Conservation (phyloP, 768 basidiomycete species). For the Xanthoconium purpureum region DNA sequence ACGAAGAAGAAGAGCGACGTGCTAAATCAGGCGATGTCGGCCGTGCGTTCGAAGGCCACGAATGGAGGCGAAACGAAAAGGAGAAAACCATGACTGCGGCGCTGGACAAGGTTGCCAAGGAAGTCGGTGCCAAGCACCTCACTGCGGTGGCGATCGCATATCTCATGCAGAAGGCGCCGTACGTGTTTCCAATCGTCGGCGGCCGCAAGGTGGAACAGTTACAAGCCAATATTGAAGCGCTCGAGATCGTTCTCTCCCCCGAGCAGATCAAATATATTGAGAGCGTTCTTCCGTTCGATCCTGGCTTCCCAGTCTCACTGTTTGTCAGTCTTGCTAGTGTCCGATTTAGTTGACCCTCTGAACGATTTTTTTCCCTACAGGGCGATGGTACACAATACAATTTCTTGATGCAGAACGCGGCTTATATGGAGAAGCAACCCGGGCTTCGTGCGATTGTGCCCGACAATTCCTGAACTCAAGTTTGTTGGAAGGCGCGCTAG, state of each 20-base stretch:
- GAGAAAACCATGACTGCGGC: conserved; percentile 36
- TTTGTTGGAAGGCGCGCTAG: no score
- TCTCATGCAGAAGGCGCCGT: conserved; percentile 44
- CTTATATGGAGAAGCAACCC: neutral
- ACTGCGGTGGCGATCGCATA: conserved; percentile 42
- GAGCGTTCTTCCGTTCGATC: conserved; percentile 33
- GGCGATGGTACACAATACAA: neutral
- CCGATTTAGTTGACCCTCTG: no score
- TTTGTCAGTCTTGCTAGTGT: neutral
- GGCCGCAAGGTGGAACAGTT: conserved; percentile 46
- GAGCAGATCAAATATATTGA: conserved; percentile 42
- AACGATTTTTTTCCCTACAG: neutral
- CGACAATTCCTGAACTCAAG: neutral
- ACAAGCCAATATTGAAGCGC: conserved; percentile 40
- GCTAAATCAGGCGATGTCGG: conserved; percentile 18
- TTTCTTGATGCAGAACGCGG: neutral
- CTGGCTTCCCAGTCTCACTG: conserved; percentile 36
- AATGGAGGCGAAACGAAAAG: conserved; percentile 36
- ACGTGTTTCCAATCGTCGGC: conserved; percentile 43
- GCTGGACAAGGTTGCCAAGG: conserved; percentile 38
- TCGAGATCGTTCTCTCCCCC: conserved; percentile 36
- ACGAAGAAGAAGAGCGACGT: conserved; percentile 32
- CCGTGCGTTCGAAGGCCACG: neutral
- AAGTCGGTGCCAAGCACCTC: conserved; percentile 37
- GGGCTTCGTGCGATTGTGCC: neutral